A percentile compares a stretch with the other conserved stretches of the same genome.
Conservation (phyloP, 148 eudicot genomes). For the Nyssa sinensis region DNA sequence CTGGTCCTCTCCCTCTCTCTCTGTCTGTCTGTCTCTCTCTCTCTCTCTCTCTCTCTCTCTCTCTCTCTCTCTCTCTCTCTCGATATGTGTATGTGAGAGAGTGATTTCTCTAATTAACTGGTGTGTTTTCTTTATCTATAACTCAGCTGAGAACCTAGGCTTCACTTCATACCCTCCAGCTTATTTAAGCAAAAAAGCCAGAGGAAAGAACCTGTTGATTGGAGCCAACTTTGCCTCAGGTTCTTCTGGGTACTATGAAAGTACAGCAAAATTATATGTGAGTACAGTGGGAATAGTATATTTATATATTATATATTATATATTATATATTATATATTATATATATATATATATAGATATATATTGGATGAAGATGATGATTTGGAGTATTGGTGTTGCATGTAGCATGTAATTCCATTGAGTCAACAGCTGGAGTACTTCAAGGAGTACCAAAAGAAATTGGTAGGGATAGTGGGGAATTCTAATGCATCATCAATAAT, state of each 20-base stretch:
- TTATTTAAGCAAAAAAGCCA: constrained; percentile 48
- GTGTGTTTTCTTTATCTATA: background rate
- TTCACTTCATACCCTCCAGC: constrained; percentile 57
- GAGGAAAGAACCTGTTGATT: constrained; percentile 39
- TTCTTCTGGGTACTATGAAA: constrained; percentile 59
- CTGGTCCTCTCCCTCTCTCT: constrained; percentile 41
- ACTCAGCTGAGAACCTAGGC: constrained; percentile 59
- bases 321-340: background rate
- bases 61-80: background rate
- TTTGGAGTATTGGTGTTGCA: constrained; percentile 8
- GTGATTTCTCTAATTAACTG: background rate
- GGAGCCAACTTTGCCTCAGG: constrained; percentile 77
- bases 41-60: background rate
- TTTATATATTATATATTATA: background rate
- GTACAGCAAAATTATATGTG: constrained; percentile 59
- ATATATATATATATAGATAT: background rate
- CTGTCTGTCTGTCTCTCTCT: background rate
- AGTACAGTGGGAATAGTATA: constrained; percentile 13
- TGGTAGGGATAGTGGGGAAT: constrained; percentile 39
- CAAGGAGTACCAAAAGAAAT: constrained; percentile 51
- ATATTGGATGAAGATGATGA: background rate
- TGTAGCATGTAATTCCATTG: constrained; percentile 47
- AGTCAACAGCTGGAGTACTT: constrained; percentile 46
- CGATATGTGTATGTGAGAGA: too few species aligned
- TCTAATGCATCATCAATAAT: constrained; percentile 51